These are phyloP conservation scores for Prillingera fragicola DNA, from an alignment of 1,284 basidiomycete genomes.

Conservation along the genomic window DNA sequence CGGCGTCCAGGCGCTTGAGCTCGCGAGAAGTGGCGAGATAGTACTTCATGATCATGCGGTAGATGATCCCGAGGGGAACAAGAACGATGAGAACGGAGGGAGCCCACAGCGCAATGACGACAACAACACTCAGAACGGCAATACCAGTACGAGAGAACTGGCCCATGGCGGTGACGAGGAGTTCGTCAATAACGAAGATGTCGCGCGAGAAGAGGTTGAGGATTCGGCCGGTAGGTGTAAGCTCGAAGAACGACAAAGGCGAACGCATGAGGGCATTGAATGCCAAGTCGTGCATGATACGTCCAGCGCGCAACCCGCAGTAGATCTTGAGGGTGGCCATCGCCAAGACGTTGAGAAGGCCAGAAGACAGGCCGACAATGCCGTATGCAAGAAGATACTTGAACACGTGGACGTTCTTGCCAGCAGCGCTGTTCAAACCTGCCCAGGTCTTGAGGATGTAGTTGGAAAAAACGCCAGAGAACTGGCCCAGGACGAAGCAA, in stretches of 20 bases:
- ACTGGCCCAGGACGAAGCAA: constrained; percentile 53
- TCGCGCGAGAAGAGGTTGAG: constrained; percentile 78
- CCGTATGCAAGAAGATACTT: constrained; percentile 42
- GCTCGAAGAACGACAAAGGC: constrained; percentile 81
- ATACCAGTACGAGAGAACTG: constrained; percentile 57
- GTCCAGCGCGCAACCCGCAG: constrained; percentile 70
- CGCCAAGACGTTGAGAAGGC: constrained; percentile 55
- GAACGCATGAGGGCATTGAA: constrained; percentile 66
- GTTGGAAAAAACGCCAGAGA: constrained; percentile 54
- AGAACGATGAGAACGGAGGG: constrained; percentile 75
- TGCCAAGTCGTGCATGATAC: constrained; percentile 62
- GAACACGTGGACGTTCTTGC: constrained; percentile 53
- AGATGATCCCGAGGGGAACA: constrained; percentile 68
- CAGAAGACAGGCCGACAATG: constrained; percentile 53
- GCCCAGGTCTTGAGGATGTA: constrained; percentile 73
- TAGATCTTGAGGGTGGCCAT: constrained; percentile 69
- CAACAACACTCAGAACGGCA: constrained; percentile 61
- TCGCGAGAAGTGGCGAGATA: constrained; percentile 87
- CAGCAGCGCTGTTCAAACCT: constrained; percentile 64
- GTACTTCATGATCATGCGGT: constrained; percentile 73
- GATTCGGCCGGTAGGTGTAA: constrained; percentile 64
- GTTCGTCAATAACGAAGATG: constrained; percentile 81
- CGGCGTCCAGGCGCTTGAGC: constrained; percentile 84
- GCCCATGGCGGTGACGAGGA: constrained; percentile 67
- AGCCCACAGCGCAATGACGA: constrained; percentile 73